phyloP scores from a whole-genome alignment of 2,329 filamentous ascomycete genomes.

The Aureobasidium vineae region DNA sequence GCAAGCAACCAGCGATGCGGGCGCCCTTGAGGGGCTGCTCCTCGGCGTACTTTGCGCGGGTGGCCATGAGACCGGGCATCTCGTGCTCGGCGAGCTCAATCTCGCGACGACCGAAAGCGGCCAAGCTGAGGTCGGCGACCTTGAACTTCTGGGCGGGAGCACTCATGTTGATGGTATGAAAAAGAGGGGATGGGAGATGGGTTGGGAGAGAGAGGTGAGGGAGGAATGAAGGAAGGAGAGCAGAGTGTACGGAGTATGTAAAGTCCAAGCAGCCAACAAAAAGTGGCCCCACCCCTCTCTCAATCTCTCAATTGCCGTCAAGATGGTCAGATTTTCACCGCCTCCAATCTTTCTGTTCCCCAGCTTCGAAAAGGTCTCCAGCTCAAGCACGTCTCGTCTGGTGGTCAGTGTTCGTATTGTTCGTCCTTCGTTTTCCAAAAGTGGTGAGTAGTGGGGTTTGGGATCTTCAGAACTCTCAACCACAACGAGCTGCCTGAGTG shows the following conservation, averaged over 20 bases:
- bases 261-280: constrained; percentile 14
- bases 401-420: not conserved
- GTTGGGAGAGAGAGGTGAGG: constrained; percentile 28
- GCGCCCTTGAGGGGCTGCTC: constrained; percentile 95
- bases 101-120: constrained; percentile 98
- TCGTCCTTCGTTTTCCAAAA: not conserved
- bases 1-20: constrained; percentile 94
- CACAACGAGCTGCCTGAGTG: not conserved
- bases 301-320: constrained; percentile 19
- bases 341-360: constrained; percentile 5
- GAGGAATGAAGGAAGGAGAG: constrained; percentile 28
- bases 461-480: not conserved
- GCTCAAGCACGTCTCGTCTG: not conserved
- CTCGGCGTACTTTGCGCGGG: constrained; percentile 81
- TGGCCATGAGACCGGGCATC: constrained; percentile 98
- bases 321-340: constrained; percentile 14
- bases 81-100: constrained; percentile 90
- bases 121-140: constrained; percentile 95
- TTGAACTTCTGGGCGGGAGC: constrained; percentile 92
- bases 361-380: not conserved
- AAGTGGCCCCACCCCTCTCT: constrained; percentile 24
- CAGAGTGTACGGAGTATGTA: not conserved
- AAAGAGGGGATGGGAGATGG: constrained; percentile 27
- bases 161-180: constrained; percentile 52
- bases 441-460: not conserved